A percentile compares a stretch with the other conserved stretches of the same genome.
These are phyloP conservation scores for Davidsoniella eucalypti DNA, from an alignment of 2,329 filamentous ascomycete genomes.

Conservation along the genomic window DNA sequence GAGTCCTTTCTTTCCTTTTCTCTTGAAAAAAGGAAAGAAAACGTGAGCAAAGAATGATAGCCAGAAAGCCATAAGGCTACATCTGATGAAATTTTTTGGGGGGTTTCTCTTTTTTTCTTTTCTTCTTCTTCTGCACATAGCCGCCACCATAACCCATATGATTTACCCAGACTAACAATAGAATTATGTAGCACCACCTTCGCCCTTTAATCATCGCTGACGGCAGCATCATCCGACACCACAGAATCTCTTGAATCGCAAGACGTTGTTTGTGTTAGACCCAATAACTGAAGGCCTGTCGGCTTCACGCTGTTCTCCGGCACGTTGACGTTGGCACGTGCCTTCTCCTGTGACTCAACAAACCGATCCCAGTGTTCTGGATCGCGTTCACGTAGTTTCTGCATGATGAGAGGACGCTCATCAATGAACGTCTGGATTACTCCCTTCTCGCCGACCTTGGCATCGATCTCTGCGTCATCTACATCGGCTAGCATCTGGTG, in stretches of 20 bases:
- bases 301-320: constrained; percentile 17
- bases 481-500: constrained; percentile 47
- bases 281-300: constrained; percentile 7
- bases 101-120: no score
- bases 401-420: constrained; percentile 33
- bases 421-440: constrained; percentile 45
- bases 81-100: no score
- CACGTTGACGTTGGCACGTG: constrained; percentile 33
- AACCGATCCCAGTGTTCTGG: constrained; percentile 49
- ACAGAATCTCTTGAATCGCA: background rate
- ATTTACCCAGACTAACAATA: no score
- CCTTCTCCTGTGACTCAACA: constrained; percentile 43
- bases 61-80: no score
- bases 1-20: no score
- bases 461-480: constrained; percentile 39
- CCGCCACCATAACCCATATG: no score
- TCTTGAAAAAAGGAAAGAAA: no score
- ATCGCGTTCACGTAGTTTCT: constrained; percentile 40
- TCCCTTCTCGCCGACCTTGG: constrained; percentile 39
- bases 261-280: constrained; percentile 3
- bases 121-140: no score
- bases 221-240: constrained; percentile 24
- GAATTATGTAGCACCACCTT: background rate
- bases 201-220: constrained; percentile 20
- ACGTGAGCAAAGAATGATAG: no score